These are phyloP conservation scores for Wallacemonas collosoma DNA, from an alignment of 208 protist genomes.

Conservation along the genomic window DNA sequence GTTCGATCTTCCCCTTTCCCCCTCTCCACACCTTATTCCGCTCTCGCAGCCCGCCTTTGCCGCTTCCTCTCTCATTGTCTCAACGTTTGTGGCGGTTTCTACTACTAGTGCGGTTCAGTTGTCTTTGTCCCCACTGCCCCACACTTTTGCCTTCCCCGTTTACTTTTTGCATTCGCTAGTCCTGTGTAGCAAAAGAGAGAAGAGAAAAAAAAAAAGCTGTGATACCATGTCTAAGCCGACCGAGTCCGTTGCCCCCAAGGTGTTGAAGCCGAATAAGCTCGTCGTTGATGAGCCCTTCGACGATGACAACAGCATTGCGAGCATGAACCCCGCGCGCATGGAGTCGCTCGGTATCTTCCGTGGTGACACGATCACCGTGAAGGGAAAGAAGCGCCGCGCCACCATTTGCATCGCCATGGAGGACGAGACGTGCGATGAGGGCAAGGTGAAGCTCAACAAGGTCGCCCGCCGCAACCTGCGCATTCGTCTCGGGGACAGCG, in stretches of 20 bases:
- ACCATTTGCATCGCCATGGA: constrained; percentile 98
- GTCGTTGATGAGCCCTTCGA: constrained; percentile 97
- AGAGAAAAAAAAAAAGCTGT: background rate
- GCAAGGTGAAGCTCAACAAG: constrained; percentile 99
- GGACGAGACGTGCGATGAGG: constrained; percentile 93
- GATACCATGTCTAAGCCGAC: constrained; percentile 5
- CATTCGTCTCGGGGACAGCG: constrained; percentile 98
- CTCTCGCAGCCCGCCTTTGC: no score
- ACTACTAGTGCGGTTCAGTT: no score
- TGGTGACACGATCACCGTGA: constrained; percentile 97
- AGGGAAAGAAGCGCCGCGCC: constrained; percentile 98
- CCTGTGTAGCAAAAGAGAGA: no score
- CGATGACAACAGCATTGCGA: constrained; percentile 99
- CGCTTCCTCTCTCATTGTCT: no score
- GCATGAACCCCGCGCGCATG: constrained; percentile 95
- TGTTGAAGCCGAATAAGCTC: constrained; percentile 94
- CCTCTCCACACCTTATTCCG: no score
- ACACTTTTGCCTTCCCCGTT: no score
- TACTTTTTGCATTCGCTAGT: no score
- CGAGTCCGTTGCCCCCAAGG: background rate
- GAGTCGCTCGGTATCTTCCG: constrained; percentile 98
- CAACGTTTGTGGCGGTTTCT: no score
- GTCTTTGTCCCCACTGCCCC: no score
- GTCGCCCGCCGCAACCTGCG: constrained; percentile 99
- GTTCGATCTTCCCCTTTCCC: no score